A percentile compares a stretch with the other conserved stretches of the same genome.
Evolutionary conservation across 805 yeast genomes (phyloP).

Genomic region (Pichia rugopelliculosa): DNA sequence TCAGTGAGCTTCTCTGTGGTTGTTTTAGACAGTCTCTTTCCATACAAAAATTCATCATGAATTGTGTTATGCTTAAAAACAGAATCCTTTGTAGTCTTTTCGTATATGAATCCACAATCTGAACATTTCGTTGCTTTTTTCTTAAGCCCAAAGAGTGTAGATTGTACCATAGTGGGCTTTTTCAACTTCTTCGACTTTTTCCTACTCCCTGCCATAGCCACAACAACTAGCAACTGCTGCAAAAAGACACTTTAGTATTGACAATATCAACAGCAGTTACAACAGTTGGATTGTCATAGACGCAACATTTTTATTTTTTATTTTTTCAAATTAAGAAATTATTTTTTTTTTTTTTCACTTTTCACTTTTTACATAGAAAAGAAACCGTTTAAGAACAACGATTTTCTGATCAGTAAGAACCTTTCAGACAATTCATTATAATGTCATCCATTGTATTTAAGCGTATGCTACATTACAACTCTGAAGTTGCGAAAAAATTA

Average conservation of each 20-base stretch:
- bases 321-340: not conserved
- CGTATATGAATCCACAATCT: not conserved
- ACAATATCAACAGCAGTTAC: not conserved
- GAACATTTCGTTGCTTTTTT: not conserved
- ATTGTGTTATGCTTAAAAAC: not conserved
- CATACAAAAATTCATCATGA: not conserved
- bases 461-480: conserved; percentile 9
- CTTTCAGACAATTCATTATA: not conserved
- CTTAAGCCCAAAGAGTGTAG: not conserved
- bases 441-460: conserved; percentile 5
- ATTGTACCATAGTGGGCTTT: not conserved
- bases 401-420: no score
- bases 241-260: not conserved
- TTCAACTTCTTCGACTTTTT: not conserved
- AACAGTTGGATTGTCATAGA: not conserved
- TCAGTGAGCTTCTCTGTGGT: not conserved
- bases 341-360: not conserved
- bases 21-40: not conserved
- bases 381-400: not conserved
- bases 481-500: conserved; percentile 8
- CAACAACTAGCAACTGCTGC: not conserved
- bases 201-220: not conserved
- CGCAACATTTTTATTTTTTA: not conserved
- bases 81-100: not conserved
- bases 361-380: not conserved